A percentile compares a stretch with the other conserved stretches of the same genome.
phyloP scores from a whole-genome alignment of 495 filamentous ascomycete species.

The Choiromyces venosus region DNA sequence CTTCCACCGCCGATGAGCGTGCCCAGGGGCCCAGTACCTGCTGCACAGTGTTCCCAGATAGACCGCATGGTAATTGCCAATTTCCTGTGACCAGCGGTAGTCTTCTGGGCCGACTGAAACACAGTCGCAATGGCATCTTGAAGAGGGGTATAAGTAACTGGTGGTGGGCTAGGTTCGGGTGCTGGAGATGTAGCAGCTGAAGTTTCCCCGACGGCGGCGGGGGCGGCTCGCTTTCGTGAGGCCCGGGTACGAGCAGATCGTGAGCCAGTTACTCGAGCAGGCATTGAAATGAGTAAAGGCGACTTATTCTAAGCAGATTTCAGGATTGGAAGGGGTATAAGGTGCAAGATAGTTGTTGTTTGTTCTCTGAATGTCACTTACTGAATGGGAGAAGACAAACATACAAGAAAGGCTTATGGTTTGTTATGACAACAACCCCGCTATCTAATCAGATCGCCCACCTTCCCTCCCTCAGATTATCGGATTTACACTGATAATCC shows the following conservation, averaged over 20 bases:
- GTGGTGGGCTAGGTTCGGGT: slow-evolving; percentile 18
- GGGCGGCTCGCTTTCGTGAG: slow-evolving; percentile 19
- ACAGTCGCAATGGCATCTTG: slow-evolving; percentile 45
- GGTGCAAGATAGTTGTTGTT: neutral
- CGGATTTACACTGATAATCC: neutral
- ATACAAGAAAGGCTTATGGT: neutral
- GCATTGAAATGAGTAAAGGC: slow-evolving; percentile 13
- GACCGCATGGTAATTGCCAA: slow-evolving; percentile 78
- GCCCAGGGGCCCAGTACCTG: slow-evolving; percentile 51
- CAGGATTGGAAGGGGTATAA: neutral
- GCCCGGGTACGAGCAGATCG: slow-evolving; percentile 22
- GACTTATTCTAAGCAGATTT: neutral
- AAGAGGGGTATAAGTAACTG: slow-evolving; percentile 24
- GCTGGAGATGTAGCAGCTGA: slow-evolving; percentile 22
- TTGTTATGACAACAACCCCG: neutral
- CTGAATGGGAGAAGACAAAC: neutral
- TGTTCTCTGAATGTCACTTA: neutral
- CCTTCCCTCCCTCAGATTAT: neutral
- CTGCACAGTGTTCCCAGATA: slow-evolving; percentile 81
- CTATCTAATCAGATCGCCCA: neutral
- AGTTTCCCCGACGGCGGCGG: neutral
- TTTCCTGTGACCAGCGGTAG: slow-evolving; percentile 83
- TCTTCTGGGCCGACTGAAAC: slow-evolving; percentile 82
- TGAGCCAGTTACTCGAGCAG: slow-evolving; percentile 20
- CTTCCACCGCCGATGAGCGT: slow-evolving; percentile 38